A percentile compares a stretch with the other conserved stretches of the same genome.
Evolutionary conservation across 2,329 filamentous ascomycete species (phyloP).

Genomic region (Juglanconis juglandina): DNA sequence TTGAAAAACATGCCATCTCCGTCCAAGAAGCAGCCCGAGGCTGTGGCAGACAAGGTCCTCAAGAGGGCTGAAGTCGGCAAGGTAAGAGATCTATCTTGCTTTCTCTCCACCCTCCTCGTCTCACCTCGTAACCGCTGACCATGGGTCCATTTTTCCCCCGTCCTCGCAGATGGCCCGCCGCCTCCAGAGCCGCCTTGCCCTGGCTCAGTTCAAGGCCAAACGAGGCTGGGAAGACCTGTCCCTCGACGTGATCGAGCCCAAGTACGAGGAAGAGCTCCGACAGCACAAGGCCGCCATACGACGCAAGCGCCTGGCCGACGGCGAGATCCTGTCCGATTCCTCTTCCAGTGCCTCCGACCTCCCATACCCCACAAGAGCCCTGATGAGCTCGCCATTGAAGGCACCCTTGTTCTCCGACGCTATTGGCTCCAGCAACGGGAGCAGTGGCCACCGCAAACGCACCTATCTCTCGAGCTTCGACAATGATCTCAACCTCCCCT

Average conservation of each 20-base stretch:
- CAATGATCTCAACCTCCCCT: slow-evolving; percentile 44
- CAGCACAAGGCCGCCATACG: slow-evolving; percentile 33
- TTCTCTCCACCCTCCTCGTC: background rate
- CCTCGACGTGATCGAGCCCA: slow-evolving; percentile 80
- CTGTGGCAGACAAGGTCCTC: slow-evolving; percentile 65
- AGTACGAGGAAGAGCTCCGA: slow-evolving; percentile 69
- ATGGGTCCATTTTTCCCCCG: background rate
- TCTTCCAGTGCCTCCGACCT: slow-evolving; percentile 81
- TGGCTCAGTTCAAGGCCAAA: slow-evolving; percentile 96
- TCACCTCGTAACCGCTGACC: slow-evolving; percentile 15
- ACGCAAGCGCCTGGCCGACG: slow-evolving; percentile 65
- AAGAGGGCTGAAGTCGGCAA: slow-evolving; percentile 73
- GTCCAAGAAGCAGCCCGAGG: slow-evolving; percentile 61
- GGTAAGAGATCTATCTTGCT: slow-evolving; percentile 45
- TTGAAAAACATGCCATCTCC: slow-evolving; percentile 54
- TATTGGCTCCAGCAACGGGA: slow-evolving; percentile 66
- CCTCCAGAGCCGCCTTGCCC: slow-evolving; percentile 87
- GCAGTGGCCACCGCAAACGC: slow-evolving; percentile 62
- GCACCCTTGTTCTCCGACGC: slow-evolving; percentile 82
- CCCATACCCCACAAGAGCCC: slow-evolving; percentile 61
- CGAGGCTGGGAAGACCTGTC: slow-evolving; percentile 91
- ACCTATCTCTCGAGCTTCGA: slow-evolving; percentile 60
- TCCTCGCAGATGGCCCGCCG: slow-evolving; percentile 77
- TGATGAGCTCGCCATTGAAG: slow-evolving; percentile 84
- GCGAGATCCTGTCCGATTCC: slow-evolving; percentile 79